These are phyloP conservation scores for Kwoniella dendrophila DNA, from an alignment of 768 basidiomycete genomes.

Conservation along the genomic window DNA sequence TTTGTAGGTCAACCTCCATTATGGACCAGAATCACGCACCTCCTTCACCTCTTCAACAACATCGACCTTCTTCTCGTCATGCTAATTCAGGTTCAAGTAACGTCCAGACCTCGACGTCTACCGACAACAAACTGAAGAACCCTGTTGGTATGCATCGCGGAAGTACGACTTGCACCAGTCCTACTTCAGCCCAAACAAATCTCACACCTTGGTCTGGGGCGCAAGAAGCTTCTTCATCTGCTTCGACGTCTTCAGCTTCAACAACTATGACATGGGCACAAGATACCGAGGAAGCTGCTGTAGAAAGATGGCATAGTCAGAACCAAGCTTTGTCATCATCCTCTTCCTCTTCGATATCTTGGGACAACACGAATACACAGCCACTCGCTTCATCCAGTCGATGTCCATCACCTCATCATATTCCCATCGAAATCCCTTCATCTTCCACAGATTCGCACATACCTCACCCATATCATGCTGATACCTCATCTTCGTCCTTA, in stretches of 20 bases:
- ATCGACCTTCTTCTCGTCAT: slow-evolving; percentile 29
- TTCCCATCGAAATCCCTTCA: slow-evolving; percentile 3
- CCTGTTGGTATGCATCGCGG: slow-evolving; percentile 19
- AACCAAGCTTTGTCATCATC: slow-evolving; percentile 1
- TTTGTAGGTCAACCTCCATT: neutral
- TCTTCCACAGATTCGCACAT: neutral
- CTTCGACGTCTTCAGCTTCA: slow-evolving; percentile 3
- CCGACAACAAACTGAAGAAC: slow-evolving; percentile 24
- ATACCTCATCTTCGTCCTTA: slow-evolving; percentile 26
- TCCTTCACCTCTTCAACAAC: slow-evolving; percentile 37
- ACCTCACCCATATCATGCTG: slow-evolving; percentile 6
- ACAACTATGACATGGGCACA: slow-evolving; percentile 18
- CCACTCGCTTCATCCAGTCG: slow-evolving; percentile 27
- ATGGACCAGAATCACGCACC: slow-evolving; percentile 42
- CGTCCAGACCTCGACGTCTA: slow-evolving; percentile 6
- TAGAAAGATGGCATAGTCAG: slow-evolving; percentile 16
- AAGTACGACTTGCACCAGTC: slow-evolving; percentile 20
- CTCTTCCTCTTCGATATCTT: neutral
- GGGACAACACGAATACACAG: slow-evolving; percentile 20
- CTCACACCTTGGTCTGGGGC: slow-evolving; percentile 19
- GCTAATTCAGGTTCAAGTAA: slow-evolving; percentile 12
- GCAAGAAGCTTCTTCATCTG: slow-evolving; percentile 20
- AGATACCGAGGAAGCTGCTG: slow-evolving; percentile 21
- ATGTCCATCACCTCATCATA: slow-evolving; percentile 24
- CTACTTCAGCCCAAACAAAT: slow-evolving; percentile 22